Base-by-base conservation (phyloP, 352 stramenopile genomes). In the Phytophthora kernoviae region DNA sequence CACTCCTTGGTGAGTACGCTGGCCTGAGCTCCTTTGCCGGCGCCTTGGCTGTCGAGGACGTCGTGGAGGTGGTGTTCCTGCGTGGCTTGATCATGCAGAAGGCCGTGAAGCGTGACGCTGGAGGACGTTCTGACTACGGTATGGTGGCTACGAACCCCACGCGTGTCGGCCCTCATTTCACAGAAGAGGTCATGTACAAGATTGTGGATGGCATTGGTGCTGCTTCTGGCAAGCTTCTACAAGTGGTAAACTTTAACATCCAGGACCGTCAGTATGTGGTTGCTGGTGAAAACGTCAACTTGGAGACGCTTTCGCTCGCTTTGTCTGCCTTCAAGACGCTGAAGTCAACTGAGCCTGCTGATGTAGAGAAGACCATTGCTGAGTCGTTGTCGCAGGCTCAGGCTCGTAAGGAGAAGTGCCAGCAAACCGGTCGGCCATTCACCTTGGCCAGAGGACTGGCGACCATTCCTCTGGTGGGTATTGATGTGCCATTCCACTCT, bases 401-500 rank as follows among this genome's bases (percentile, higher is more conserved):
- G 15, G 50, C 62, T 11, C 85, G 85, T 51, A 88, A 91, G 64
- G 77, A 91, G 14, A 83, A 87, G 45, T 71, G 63, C 36, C 58
- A 75, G 6, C 71, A 77, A 44, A 59, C 46, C 22, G 78, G 82
- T n/a, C 78, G 81, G 68, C 73, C 73, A 21, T 91, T 92, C 40
- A 76, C 62, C 1, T 59, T 95, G 11, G 39, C 85, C 7, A 73
- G 79, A 70, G 85, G 88, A 4, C 54, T 75, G 9, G 84, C 87
- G n/a, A 96, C 88, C 0, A 94, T 96, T 37, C 88, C 88, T 42
- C 78, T 96, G 12, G 70, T 79, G n/a, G 87, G 87, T 21, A 95
- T 96, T 47, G 88, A 96, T 47, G 87, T 96, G 18, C 88, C 88
- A n/a, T 96, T 96, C 70, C 88, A 96, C 64, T 96, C 87, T 21